Conservation (phyloP, 495 filamentous ascomycete species). For the Lophiostoma macrostomum region DNA sequence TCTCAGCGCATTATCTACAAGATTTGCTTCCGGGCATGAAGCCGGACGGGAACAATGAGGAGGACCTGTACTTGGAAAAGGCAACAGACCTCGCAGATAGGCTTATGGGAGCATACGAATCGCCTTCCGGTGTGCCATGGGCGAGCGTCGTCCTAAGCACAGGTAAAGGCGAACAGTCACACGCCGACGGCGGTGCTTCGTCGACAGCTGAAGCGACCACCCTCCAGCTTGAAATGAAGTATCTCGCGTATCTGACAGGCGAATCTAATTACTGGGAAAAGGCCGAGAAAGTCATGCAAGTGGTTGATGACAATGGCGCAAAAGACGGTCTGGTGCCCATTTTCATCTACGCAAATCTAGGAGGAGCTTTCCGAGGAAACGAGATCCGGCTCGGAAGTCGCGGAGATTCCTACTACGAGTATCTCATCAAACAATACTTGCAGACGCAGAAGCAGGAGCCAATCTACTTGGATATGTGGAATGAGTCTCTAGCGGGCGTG, state of each 20-base stretch:
- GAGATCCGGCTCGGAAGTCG: slow-evolving; percentile 91
- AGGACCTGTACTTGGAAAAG: slow-evolving; percentile 94
- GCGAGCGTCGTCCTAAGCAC: slow-evolving; percentile 85
- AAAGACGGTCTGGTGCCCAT: slow-evolving; percentile 87
- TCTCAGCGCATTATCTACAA: slow-evolving; percentile 93
- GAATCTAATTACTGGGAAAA: slow-evolving; percentile 87
- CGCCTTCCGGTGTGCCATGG: slow-evolving; percentile 79
- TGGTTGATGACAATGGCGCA: slow-evolving; percentile 74
- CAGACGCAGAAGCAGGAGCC: slow-evolving; percentile 86
- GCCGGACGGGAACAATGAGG: slow-evolving; percentile 55
- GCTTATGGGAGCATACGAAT: slow-evolving; percentile 82
- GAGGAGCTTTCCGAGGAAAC: slow-evolving; percentile 70
- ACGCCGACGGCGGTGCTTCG: slow-evolving; percentile 83
- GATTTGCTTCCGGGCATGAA: slow-evolving; percentile 45
- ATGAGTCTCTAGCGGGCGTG: slow-evolving; percentile 78
- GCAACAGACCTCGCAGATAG: slow-evolving; percentile 89
- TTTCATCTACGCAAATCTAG: slow-evolving; percentile 77
- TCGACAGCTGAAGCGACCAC: slow-evolving; percentile 92
- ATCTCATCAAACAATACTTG: slow-evolving; percentile 93
- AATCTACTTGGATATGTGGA: slow-evolving; percentile 89
- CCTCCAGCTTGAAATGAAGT: slow-evolving; percentile 95
- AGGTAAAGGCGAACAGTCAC: slow-evolving; percentile 68
- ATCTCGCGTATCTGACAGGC: slow-evolving; percentile 89
- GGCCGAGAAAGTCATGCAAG: slow-evolving; percentile 86
- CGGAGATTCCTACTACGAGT: slow-evolving; percentile 97